A percentile compares a stretch with the other conserved stretches of the same genome.
phyloP scores from a whole-genome alignment of 1,284 basidiomycete genomes.

The Trichosporon faecale region DNA sequence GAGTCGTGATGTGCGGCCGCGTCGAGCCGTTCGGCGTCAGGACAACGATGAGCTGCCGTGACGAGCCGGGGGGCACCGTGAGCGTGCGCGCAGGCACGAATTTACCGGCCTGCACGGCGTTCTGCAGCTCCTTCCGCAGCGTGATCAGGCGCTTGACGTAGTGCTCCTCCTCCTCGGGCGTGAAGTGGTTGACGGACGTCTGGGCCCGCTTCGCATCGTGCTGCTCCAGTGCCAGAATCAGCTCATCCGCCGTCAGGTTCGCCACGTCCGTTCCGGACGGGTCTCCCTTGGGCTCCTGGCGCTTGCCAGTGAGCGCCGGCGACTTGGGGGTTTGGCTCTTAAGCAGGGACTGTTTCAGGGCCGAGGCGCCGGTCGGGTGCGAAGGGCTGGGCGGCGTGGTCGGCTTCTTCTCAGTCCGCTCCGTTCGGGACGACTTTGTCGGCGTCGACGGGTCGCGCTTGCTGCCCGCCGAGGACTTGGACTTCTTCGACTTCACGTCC shows the following conservation, averaged over 20 bases:
- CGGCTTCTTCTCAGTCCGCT: neutral
- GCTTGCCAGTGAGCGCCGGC: slow-evolving; percentile 46
- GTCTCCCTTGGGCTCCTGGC: slow-evolving; percentile 35
- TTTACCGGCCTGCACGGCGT: slow-evolving; percentile 46
- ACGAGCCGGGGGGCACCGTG: slow-evolving; percentile 42
- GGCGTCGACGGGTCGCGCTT: slow-evolving; percentile 22
- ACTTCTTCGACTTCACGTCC: slow-evolving; percentile 35
- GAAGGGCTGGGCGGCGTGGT: slow-evolving; percentile 8
- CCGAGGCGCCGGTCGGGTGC: neutral
- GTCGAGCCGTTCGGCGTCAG: slow-evolving; percentile 55
- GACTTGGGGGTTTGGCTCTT: slow-evolving; percentile 23
- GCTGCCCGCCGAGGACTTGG: slow-evolving; percentile 14
- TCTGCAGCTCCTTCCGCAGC: slow-evolving; percentile 52
- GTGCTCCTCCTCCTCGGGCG: slow-evolving; percentile 54
- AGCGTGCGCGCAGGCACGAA: slow-evolving; percentile 51
- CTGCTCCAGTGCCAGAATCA: slow-evolving; percentile 53
- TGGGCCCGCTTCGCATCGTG: slow-evolving; percentile 50
- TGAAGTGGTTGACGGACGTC: slow-evolving; percentile 46
- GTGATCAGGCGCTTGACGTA: slow-evolving; percentile 54
- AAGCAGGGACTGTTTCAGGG: neutral
- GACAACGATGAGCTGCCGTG: slow-evolving; percentile 53
- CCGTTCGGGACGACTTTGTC: slow-evolving; percentile 7
- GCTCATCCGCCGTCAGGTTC: slow-evolving; percentile 53
- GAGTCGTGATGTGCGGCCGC: slow-evolving; percentile 53
- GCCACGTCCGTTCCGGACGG: slow-evolving; percentile 36